Percentiles rank a stretch among this genome's conserved stretches.
Conservation (phyloP, 208 protist genomes). For the Naegleria gruberi region DNA sequence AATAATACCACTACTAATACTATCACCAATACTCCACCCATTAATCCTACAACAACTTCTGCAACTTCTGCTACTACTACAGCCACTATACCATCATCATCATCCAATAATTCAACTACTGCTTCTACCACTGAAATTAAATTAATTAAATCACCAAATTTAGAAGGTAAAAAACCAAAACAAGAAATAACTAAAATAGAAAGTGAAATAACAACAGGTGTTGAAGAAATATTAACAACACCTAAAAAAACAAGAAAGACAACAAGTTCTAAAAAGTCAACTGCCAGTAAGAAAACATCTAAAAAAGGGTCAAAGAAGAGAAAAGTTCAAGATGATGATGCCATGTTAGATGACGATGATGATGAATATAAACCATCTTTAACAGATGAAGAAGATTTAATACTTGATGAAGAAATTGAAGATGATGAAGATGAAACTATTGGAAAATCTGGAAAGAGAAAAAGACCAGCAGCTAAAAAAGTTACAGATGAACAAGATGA, state of each 20-base stretch:
- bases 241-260: background rate
- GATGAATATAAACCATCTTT: background rate
- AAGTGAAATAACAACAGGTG: no score
- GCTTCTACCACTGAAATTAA: no score
- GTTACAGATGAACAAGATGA: no score
- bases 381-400: background rate
- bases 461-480: background rate
- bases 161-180: no score
- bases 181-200: no score
- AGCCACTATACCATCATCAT: background rate
- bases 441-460: background rate
- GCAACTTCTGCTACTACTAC: no score
- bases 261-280: background rate
- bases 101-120: background rate
- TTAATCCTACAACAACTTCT: no score
- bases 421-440: background rate
- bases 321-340: background rate
- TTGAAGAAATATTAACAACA: background rate
- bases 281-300: background rate
- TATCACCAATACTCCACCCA: no score
- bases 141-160: background rate
- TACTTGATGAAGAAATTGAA: background rate
- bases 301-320: background rate
- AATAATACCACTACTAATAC: no score
- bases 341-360: background rate